phyloP scores from a whole-genome alignment of 345 rosid species.

The Eucalyptus camaldulensis region DNA sequence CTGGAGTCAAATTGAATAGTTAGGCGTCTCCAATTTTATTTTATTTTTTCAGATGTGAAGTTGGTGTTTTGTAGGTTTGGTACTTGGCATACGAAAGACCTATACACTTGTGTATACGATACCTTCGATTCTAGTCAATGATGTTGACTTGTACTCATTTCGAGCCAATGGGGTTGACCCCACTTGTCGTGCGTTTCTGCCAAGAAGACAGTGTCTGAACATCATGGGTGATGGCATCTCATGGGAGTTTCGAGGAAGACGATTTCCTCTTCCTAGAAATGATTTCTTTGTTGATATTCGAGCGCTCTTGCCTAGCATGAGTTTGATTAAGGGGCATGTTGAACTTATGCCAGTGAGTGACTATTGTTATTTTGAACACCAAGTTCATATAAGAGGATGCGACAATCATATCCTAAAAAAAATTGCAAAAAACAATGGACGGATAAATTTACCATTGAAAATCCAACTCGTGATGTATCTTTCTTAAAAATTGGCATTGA shows the following conservation, averaged over 20 bases:
- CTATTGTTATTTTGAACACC: neutral
- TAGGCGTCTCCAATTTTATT: neutral
- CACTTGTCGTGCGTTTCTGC: neutral
- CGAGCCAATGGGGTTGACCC: neutral
- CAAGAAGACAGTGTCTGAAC: neutral
- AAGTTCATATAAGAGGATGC: neutral
- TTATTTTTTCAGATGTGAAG: neutral
- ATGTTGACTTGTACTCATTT: neutral
- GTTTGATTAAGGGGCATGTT: neutral
- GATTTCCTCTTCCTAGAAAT: neutral
- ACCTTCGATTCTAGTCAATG: neutral
- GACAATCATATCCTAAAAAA: no score
- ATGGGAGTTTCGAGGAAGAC: neutral
- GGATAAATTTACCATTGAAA: neutral
- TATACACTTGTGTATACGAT: neutral
- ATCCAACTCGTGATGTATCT: neutral
- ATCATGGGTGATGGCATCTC: neutral
- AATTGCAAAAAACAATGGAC: rapidly evolving
- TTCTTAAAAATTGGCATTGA: neutral
- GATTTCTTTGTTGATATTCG: neutral
- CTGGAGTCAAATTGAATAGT: neutral
- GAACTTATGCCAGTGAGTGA: no score
- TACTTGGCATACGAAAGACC: neutral
- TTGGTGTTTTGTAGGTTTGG: neutral
- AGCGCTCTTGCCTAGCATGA: neutral